phyloP scores from a whole-genome alignment of 768 basidiomycete species.

The Melanogaster broomeanus region DNA sequence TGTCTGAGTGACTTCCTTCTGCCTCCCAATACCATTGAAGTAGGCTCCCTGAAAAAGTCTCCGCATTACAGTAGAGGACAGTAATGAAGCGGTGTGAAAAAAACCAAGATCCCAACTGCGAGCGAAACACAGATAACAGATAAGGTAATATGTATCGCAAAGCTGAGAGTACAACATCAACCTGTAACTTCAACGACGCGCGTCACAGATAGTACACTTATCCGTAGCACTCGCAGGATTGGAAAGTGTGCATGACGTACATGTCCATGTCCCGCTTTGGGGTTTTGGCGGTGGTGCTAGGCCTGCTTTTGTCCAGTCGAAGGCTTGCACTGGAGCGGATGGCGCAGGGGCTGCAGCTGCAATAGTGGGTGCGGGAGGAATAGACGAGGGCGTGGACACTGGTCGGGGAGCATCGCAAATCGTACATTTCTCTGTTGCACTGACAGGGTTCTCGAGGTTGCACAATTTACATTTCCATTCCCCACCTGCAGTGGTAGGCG shows the following conservation, averaged over 20 bases:
- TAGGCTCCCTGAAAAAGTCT: no score
- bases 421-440: conserved; percentile 44
- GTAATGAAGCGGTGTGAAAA: conserved; percentile 3
- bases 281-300: conserved; percentile 27
- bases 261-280: conserved; percentile 38
- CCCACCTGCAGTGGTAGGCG: conserved; percentile 32
- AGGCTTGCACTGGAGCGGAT: conserved; percentile 19
- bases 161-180: conserved; percentile 6
- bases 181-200: conserved; percentile 32
- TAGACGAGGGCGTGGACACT: conserved; percentile 15
- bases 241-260: conserved; percentile 39
- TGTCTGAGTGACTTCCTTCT: no score
- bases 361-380: neutral
- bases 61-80: conserved; percentile 2
- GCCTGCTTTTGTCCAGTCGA: conserved; percentile 44
- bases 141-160: neutral
- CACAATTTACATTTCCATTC: conserved; percentile 65
- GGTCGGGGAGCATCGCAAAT: conserved; percentile 44
- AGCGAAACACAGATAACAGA: conserved; percentile 15
- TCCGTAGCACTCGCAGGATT: conserved; percentile 46
- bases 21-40: no score
- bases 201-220: conserved; percentile 56
- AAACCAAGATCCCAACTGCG: neutral
- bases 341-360: neutral
- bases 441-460: conserved; percentile 39